These are phyloP conservation scores for Chrysoporthe cubensis DNA, from an alignment of 2,329 filamentous ascomycete genomes.

Conservation along the genomic window DNA sequence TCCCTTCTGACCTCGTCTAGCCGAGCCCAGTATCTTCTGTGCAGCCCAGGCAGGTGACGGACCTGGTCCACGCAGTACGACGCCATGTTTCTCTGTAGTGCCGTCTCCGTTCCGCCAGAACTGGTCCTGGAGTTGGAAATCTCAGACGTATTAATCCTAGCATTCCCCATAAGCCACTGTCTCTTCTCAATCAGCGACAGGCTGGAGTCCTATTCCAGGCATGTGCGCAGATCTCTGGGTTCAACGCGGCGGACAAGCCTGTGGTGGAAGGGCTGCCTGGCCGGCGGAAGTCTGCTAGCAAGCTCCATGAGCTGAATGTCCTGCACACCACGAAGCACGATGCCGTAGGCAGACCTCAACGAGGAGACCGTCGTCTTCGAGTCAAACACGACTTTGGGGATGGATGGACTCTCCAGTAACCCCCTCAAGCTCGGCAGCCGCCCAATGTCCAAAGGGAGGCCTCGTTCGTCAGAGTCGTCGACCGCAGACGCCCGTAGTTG, in stretches of 20 bases:
- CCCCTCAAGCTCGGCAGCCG: constrained; percentile 10
- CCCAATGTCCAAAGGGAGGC: neutral
- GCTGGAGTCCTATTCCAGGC: constrained; percentile 21
- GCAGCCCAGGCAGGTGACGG: constrained; percentile 3
- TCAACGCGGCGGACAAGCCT: neutral
- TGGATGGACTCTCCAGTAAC: constrained; percentile 7
- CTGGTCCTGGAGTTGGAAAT: no score
- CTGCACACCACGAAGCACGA: constrained; percentile 6
- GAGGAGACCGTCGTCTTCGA: neutral
- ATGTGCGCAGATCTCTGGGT: constrained; percentile 5
- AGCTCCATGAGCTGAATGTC: constrained; percentile 17
- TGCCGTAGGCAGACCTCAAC: neutral
- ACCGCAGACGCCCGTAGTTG: neutral
- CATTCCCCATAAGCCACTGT: constrained; percentile 6
- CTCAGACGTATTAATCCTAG: neutral
- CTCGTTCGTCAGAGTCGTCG: neutral
- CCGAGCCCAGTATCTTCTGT: constrained; percentile 2
- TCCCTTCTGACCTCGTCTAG: constrained; percentile 5
- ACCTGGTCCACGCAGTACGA: constrained; percentile 10
- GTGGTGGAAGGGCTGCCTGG: constrained; percentile 3
- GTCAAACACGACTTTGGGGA: constrained; percentile 9
- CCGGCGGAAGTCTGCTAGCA: neutral
- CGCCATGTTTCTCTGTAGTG: neutral
- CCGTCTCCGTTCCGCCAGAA: neutral
- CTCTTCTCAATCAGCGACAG: constrained; percentile 16